Evolutionary conservation across 2,329 filamentous ascomycete species (phyloP).

Genomic region (Calonectria pseudoturangicola): DNA sequence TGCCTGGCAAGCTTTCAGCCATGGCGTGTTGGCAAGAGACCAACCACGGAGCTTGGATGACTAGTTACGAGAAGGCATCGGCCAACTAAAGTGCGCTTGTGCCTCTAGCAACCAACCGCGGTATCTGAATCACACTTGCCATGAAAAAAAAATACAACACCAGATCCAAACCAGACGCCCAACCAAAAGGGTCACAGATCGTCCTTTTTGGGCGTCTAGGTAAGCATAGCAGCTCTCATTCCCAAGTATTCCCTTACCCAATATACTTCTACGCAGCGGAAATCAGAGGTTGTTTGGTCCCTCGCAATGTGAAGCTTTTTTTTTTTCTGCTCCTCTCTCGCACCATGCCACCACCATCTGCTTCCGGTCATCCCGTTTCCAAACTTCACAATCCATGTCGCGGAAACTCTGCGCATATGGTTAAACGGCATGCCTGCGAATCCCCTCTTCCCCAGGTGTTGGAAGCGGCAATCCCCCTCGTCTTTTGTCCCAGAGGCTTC

Average conservation of each 20-base stretch:
- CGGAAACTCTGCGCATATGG: background rate
- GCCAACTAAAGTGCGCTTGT: constrained; percentile 7
- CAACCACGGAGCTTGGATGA: constrained; percentile 19
- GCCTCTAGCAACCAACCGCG: constrained; percentile 2
- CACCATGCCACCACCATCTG: background rate
- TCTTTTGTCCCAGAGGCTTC: constrained; percentile 44
- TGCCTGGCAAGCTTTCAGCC: constrained; percentile 28
- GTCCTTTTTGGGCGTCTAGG: background rate
- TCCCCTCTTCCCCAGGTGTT: constrained; percentile 17
- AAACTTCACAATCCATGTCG: background rate
- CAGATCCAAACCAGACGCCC: background rate
- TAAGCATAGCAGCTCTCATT: background rate
- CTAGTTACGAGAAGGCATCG: constrained; percentile 15
- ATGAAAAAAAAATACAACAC: background rate
- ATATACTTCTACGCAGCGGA: background rate
- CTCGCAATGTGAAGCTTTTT: background rate
- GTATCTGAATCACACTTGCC: background rate
- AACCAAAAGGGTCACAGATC: background rate
- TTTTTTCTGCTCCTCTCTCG: background rate
- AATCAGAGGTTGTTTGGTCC: background rate
- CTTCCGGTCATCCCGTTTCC: background rate
- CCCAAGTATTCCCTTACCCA: background rate
- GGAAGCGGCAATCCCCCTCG: constrained; percentile 27
- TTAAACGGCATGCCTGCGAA: constrained; percentile 7
- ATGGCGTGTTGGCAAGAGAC: background rate